A percentile compares a stretch with the other conserved stretches of the same genome.
Conservation (phyloP, 768 basidiomycete species). For the Dendrothele bispora region DNA sequence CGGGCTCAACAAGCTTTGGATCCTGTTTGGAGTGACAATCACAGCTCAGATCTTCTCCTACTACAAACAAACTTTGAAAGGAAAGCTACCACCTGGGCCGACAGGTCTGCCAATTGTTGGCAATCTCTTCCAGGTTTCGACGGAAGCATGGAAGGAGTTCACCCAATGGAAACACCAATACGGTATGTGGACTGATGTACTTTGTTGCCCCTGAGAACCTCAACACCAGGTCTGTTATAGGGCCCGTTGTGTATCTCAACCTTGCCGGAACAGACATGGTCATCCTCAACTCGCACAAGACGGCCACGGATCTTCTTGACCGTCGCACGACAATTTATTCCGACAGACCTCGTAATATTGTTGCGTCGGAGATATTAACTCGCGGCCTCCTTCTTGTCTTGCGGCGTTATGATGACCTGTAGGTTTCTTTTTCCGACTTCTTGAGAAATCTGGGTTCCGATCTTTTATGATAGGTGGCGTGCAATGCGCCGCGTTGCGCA, state of each 20-base stretch:
- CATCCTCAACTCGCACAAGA: constrained; percentile 24
- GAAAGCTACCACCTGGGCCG: too few relatives aligned
- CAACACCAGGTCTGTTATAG: too few relatives aligned
- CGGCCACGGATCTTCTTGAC: constrained; percentile 31
- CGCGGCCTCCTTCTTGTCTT: constrained; percentile 11
- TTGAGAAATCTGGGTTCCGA: neutral
- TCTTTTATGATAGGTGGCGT: constrained; percentile 26
- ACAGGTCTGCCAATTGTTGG: constrained; percentile 22
- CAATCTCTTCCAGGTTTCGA: constrained; percentile 18
- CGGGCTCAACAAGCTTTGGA: too few relatives aligned
- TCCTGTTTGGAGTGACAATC: too few relatives aligned
- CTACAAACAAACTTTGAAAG: too few relatives aligned
- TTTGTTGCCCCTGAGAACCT: constrained; percentile 1
- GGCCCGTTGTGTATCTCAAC: neutral
- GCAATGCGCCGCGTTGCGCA: constrained; percentile 31
- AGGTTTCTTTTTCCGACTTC: neutral
- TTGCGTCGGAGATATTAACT: constrained; percentile 1
- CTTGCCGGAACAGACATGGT: constrained; percentile 12
- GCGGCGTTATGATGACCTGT: constrained; percentile 16
- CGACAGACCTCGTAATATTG: constrained; percentile 11
- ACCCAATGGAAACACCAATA: constrained; percentile 13
- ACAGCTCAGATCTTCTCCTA: too few relatives aligned
- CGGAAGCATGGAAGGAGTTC: constrained; percentile 11
- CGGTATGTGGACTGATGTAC: constrained; percentile 14
- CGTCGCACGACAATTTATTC: constrained; percentile 20